Base-by-base conservation (phyloP, 495 filamentous ascomycete species). In the Neurospora sublineolata region DNA sequence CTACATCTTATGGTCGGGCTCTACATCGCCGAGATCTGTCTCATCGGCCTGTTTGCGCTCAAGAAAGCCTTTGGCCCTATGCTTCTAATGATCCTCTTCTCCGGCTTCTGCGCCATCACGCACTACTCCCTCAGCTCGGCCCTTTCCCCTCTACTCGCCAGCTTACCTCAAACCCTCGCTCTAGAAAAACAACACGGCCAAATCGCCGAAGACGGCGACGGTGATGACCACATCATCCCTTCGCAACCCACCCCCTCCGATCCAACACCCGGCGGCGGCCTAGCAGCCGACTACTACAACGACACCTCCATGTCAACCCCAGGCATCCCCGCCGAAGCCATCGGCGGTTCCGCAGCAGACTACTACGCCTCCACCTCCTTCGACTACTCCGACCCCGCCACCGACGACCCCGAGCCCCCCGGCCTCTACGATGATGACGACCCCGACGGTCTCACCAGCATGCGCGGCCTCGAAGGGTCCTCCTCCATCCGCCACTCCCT, bases 11-110 rank as follows among this genome's bases (percentile, higher is more conserved):
- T 93, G 42, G 89, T 91, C 1, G 94, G 94, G 20, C 86, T 93
- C 36, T 97, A 97, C 79, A 82, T 97, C 30, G 86, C 89, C 20
- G 87, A 94, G 73, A 75, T 94, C 71, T 93, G 91, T 77, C 78
- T 97, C 72, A 89, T 97, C 68, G 94, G 93, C 60, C 86, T 97
- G 41, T 94, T 97, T 74, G 89, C 86, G 58, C 89, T 95, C 68
- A 86, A 84, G 60, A 78, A 78, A 18, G 90, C 90, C 27, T 71
- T 88, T 20, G 93, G 92, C 1, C 93, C 93, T 11, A 76, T 94
- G 72, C 79, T 93, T 39, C 83, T 97, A 40, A 91, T 93, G 85
- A 85, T 90, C 71, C 77, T 93, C 71, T 87, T 94, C 73, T 82
- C 96, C 68, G 77, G 93, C 77, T 88, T 91, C 76, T 88, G 89